These are phyloP conservation scores for Fusarium sp. DNA, from an alignment of 2,329 filamentous ascomycete species.

Conservation along the genomic window DNA sequence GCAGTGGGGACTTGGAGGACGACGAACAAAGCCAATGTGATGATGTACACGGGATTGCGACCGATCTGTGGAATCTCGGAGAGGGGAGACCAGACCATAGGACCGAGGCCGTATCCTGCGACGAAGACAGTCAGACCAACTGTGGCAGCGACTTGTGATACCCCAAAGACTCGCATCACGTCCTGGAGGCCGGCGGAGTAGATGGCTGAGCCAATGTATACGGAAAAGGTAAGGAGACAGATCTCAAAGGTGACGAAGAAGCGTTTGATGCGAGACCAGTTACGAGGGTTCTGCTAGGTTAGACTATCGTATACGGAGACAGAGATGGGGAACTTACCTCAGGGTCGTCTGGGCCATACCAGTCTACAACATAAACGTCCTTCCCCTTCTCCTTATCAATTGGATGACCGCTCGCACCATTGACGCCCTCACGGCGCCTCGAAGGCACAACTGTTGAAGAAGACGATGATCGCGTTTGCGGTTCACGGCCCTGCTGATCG, in stretches of 20 bases:
- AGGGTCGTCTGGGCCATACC: constrained; percentile 9
- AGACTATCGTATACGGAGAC: fast-evolving
- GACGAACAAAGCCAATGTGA: constrained; percentile 69
- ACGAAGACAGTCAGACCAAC: constrained; percentile 10
- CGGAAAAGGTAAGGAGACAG: constrained; percentile 19
- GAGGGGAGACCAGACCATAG: constrained; percentile 7
- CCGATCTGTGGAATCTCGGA: constrained; percentile 66
- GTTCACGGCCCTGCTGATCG: neutral
- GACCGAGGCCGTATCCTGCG: constrained; percentile 1
- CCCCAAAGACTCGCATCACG: constrained; percentile 3
- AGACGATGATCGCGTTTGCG: neutral
- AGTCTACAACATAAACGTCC: constrained; percentile 5
- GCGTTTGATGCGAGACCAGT: constrained; percentile 12
- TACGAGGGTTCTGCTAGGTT: constrained; percentile 1
- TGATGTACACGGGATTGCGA: constrained; percentile 68
- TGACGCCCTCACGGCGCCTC: neutral
- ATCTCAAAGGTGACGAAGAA: constrained; percentile 19
- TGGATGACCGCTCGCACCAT: neutral
- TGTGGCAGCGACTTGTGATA: constrained; percentile 7
- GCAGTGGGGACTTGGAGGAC: constrained; percentile 66
- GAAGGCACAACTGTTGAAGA: neutral
- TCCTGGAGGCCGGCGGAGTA: constrained; percentile 10
- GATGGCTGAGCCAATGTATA: constrained; percentile 22
- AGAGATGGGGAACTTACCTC: neutral
- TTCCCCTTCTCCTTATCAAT: constrained; percentile 8